Base-by-base conservation (phyloP, 768 basidiomycete genomes). In the Kwoniella botswanensis region DNA sequence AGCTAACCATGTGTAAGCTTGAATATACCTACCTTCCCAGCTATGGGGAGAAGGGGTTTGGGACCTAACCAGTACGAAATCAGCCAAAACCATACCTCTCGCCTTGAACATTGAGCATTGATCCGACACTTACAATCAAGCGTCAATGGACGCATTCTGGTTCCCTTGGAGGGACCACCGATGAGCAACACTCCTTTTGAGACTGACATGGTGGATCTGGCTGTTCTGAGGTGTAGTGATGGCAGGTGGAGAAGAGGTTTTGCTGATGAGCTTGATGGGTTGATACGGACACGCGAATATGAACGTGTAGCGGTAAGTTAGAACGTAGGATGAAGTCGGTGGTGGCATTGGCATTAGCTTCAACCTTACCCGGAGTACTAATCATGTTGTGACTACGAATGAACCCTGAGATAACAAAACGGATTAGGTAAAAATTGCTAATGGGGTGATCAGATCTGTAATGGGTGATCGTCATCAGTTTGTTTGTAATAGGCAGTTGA, bases 31-130 rank as follows among this genome's bases (percentile, higher is more conserved):
- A 83, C 82, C 81, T 83, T 84, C 60, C 85, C 86, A 35, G 84
- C 85, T 62, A 85, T 81, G 18, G 81, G 81, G 56, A 86, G 82
- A 6, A 86, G 79, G 3, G 86, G 86, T 76, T 85, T 86, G 41
- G 85, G 82, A 61, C 80, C 82, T 80, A 69, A 68, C 29, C 35
- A 46, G 55, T n/a, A 29, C 6, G 9, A 53, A 56, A 41, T 64
- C 29, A 70, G 71, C 29, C 35, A 13, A 3, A 52, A 22, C 44
- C 22, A 53, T 6, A 29, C 57, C 17, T n/a, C 35, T 35, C 35
- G 6, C 0, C 35, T 7, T 35, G 35, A 35, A 55, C 10, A 61
- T 43, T 21, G 17, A 60, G n/a, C 6, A 10, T n/a, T 18, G 50
- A 2, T 1, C 55, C 10, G 0, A 21, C 11, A 67, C 80, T 71